These are phyloP conservation scores for Penicillium cataractarum DNA, from an alignment of 495 filamentous ascomycete genomes.

Conservation along the genomic window DNA sequence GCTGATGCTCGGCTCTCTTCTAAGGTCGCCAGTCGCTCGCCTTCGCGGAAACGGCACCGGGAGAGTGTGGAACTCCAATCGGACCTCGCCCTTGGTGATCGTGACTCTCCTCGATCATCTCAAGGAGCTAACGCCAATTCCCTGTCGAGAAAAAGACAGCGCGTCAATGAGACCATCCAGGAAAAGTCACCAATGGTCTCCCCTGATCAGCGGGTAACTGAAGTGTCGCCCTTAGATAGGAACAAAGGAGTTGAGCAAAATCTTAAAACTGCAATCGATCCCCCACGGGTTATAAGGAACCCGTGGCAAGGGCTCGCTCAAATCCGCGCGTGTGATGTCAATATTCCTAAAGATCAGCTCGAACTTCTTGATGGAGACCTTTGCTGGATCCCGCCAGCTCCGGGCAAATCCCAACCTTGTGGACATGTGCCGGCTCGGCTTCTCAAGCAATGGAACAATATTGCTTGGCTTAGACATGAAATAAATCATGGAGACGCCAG, in stretches of 20 bases:
- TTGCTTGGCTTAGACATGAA: constrained; percentile 32
- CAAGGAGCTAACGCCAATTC: not conserved
- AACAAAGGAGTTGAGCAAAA: not conserved
- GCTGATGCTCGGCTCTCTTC: not conserved
- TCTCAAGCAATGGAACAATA: constrained; percentile 42
- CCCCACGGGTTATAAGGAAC: constrained; percentile 8
- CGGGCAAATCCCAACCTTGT: constrained; percentile 25
- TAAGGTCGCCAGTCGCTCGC: not conserved
- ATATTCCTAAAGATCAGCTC: constrained; percentile 63
- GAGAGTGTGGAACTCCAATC: constrained; percentile 8
- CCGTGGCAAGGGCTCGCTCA: constrained; percentile 43
- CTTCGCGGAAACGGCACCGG: constrained; percentile 21
- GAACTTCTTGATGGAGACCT: constrained; percentile 56
- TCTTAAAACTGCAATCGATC: not conserved
- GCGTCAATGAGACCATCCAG: constrained; percentile 1
- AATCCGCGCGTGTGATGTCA: constrained; percentile 51
- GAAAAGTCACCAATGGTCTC: not conserved
- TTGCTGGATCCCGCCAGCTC: constrained; percentile 46
- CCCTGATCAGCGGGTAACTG: not conserved
- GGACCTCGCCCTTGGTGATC: not conserved
- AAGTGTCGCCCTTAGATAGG: not conserved
- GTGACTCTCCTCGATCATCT: not conserved
- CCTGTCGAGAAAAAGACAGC: constrained; percentile 24
- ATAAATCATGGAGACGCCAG: not conserved
- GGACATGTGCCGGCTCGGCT: constrained; percentile 44